Base-by-base conservation (phyloP, 2,329 filamentous ascomycete species). In the Blastomyces emzantsi region DNA sequence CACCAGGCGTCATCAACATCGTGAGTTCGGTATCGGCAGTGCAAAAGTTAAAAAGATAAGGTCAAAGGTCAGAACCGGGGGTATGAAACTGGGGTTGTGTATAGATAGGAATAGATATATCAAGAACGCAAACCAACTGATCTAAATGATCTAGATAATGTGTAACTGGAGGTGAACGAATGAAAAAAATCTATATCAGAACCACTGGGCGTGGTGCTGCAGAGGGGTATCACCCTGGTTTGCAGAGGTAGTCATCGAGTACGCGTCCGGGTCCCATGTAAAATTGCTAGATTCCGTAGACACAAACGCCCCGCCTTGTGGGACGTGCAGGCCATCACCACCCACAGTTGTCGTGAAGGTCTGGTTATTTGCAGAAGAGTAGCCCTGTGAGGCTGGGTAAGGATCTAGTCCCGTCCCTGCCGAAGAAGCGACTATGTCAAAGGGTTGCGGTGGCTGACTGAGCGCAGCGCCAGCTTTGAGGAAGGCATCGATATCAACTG, bases 401-500 rank as follows among this genome's bases (percentile, higher is more conserved):
- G 28, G 9, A 45, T 60, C 28, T n/a, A 60, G 17, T n/a, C 33
- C 15, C 28, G 28, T 13, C 22, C 39, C 25, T 47, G 56, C 28
- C 6, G 56, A 45, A 13, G 56, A 22, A 4, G 57, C 39, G 25
- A n/a, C 30, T 36, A 60, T 49, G 13, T 60, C 57, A 25, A 60
- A 60, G 19, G 39, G 41, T 8, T 60, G 57, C 13, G 43, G 43
- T 11, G 57, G 57, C 57, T 47, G 57, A 43, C 15, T 60, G 6
- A 60, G 36, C 1, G 56, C 56, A 41, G 36, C 39, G 17, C 57
- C 41, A 6, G 57, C 41, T 66, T 78, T 77, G 62, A 79, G 70
- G 67, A 76, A 78, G 55, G 78, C 76, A 62, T 79, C 77, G 55
- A 79, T 78, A 64, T 75, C 75, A 62, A 79, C 74, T 45, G 73